Conservation (phyloP, 164 flowering plant genomes). For the Platanus orientalis region DNA sequence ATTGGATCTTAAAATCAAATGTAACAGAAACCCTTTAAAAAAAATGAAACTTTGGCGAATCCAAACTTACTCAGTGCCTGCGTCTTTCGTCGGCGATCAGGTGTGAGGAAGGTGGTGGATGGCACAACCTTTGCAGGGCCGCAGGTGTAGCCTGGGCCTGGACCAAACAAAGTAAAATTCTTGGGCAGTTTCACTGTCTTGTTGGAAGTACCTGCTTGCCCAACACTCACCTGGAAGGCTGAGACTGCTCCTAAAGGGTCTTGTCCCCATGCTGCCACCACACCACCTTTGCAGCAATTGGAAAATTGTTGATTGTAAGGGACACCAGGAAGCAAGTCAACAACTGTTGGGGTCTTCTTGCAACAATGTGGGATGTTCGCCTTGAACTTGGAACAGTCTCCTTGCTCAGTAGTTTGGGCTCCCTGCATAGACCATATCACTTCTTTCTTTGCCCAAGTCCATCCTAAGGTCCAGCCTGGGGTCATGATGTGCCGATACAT, state of each 20-base stretch:
- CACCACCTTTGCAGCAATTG: conserved; percentile 69
- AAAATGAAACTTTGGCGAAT: no score
- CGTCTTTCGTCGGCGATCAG: conserved; percentile 53
- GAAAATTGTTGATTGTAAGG: conserved; percentile 61
- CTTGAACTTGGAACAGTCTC: conserved; percentile 64
- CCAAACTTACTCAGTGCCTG: conserved; percentile 51
- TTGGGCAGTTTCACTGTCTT: conserved; percentile 60
- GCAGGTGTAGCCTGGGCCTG: conserved; percentile 67
- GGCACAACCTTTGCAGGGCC: conserved; percentile 64
- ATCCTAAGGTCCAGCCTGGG: conserved; percentile 62
- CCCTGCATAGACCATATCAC: conserved; percentile 70
- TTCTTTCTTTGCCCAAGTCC: conserved; percentile 66
- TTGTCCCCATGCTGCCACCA: conserved; percentile 55
- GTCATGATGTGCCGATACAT: conserved; percentile 52
- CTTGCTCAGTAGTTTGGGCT: conserved; percentile 63
- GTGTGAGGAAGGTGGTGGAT: conserved; percentile 39
- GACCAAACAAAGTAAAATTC: conserved; percentile 60
- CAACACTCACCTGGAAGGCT: conserved; percentile 62
- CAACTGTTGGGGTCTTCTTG: conserved; percentile 44
- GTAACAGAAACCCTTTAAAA: no score
- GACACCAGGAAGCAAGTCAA: conserved; percentile 59
- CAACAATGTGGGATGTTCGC: conserved; percentile 63
- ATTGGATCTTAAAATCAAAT: no score
- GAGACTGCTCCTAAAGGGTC: conserved; percentile 51
- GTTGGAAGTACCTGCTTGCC: conserved; percentile 55